Evolutionary conservation across 1,139 yeast species (phyloP).

Genomic region (Protomyces inouyei): DNA sequence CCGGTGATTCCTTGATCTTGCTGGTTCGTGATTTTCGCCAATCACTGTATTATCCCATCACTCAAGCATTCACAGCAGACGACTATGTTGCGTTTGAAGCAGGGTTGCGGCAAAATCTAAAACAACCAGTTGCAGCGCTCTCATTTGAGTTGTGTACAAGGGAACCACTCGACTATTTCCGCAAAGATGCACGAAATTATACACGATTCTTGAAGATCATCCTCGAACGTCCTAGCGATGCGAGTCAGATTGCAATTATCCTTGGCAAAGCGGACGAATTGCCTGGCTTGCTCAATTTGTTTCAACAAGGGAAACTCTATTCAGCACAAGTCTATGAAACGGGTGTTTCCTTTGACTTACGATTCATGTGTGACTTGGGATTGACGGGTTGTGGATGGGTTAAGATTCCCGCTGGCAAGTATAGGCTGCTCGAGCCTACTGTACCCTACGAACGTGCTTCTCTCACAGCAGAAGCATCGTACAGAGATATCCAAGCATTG

Average conservation of each 20-base stretch:
- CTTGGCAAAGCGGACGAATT: slow-evolving; percentile 20
- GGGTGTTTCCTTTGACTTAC: slow-evolving; percentile 9
- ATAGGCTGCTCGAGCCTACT: background rate
- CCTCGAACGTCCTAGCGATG: slow-evolving; percentile 3
- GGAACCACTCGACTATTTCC: slow-evolving; percentile 16
- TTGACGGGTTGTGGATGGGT: slow-evolving; percentile 25
- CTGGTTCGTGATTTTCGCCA: slow-evolving; percentile 14
- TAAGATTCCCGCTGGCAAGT: background rate
- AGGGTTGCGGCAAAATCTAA: slow-evolving; percentile 4
- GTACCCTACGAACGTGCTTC: slow-evolving; percentile 9
- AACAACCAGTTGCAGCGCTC: background rate
- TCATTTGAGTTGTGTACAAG: background rate
- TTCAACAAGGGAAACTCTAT: slow-evolving; percentile 10
- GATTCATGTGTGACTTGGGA: slow-evolving; percentile 17
- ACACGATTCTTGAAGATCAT: slow-evolving; percentile 11
- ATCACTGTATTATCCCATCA: slow-evolving; percentile 14
- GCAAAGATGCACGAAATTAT: slow-evolving; percentile 11
- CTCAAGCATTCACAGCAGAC: slow-evolving; percentile 1
- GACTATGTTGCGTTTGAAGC: slow-evolving; percentile 7
- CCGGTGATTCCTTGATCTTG: slow-evolving; percentile 4
- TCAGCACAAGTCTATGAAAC: slow-evolving; percentile 22
- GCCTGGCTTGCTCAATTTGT: slow-evolving; percentile 14
- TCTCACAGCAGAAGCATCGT: slow-evolving; percentile 1
- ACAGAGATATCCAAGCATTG: slow-evolving; percentile 1
- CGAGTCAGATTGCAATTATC: slow-evolving; percentile 5